A percentile compares a stretch with the other conserved stretches of the same genome.
phyloP scores from a whole-genome alignment of 1,284 basidiomycete species.

The Coniferiporia weirii region DNA sequence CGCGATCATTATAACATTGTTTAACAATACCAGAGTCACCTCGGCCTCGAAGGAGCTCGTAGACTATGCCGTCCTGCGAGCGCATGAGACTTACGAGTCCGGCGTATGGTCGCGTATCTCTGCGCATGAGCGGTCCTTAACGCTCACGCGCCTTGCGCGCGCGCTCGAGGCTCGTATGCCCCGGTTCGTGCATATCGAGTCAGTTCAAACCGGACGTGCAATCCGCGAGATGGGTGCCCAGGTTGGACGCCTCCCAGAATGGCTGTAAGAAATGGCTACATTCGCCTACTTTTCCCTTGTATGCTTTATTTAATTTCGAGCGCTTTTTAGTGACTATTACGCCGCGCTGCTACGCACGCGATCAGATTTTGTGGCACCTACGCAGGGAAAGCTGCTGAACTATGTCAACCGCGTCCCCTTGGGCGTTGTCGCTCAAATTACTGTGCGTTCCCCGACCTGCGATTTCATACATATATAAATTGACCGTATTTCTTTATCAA shows the following conservation, averaged over 20 bases:
- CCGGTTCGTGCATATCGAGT: slow-evolving; percentile 63
- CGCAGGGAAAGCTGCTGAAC: slow-evolving; percentile 71
- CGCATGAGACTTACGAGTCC: slow-evolving; percentile 53
- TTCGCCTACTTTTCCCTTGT: not conserved
- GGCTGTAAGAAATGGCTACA: slow-evolving; percentile 53
- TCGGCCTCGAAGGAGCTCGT: slow-evolving; percentile 45
- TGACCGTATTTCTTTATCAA: not conserved
- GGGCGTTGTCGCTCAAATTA: slow-evolving; percentile 81
- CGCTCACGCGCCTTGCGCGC: slow-evolving; percentile 62
- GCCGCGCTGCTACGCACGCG: slow-evolving; percentile 66
- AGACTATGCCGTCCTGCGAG: slow-evolving; percentile 43
- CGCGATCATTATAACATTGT: slow-evolving; percentile 12
- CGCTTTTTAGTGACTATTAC: slow-evolving; percentile 58
- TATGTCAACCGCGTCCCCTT: slow-evolving; percentile 74
- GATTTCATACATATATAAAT: not conserved
- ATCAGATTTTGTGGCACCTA: slow-evolving; percentile 67
- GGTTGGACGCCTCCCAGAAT: slow-evolving; percentile 68
- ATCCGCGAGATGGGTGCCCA: slow-evolving; percentile 77
- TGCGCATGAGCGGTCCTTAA: slow-evolving; percentile 51
- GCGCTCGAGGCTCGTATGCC: slow-evolving; percentile 50
- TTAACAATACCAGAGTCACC: slow-evolving; percentile 30
- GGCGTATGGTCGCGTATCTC: slow-evolving; percentile 68
- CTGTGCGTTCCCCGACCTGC: slow-evolving; percentile 36
- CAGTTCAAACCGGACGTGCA: slow-evolving; percentile 68
- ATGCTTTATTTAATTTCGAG: slow-evolving; percentile 15